Evolutionary conservation across 78 protist species (phyloP), one percentile per base, ranked within the genome.

Genomic region (Chrysochromulina tobinii): DNA sequence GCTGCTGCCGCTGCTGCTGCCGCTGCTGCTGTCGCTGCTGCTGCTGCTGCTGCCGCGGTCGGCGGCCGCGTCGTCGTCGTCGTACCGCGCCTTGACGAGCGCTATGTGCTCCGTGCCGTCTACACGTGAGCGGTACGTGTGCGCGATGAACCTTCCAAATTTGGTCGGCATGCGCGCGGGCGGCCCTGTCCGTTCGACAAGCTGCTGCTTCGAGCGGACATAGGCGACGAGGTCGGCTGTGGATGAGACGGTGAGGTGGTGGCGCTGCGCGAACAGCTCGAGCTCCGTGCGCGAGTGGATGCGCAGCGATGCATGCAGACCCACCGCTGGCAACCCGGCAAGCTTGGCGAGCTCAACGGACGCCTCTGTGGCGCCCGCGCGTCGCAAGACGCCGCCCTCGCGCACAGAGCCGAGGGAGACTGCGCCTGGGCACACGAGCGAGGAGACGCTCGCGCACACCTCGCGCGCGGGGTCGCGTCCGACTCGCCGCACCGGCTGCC

Each of bases 331-430:
- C 27, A 75, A n/a, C 57, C 83, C 83, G 54, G 58, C 57, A 59
- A 75, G 18, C 4, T 57, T 9, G 58, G 58, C 54, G 58, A 75
- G 83, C 57, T 75, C 83, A 50, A 75, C 57, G 12, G 21, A 54
- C 3, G 83, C 83, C 83, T 75, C 83, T 1, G 59, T 75, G 11
- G 27, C 83, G 6, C 83, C 83, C 58, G 83, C 83, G 23, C 83
- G 83, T 1, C 57, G 83, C 57, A 75, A 57, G 23, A 75, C 83
- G 83, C 83, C 83, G 15, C 83, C 83, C 83, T 75, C 57, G 15
- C 83, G 55, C 23, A 21, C 51, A 57, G 58, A 18, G 58, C 14
- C 4, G 83, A 75, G 12, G 14, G 83, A n/a, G 25, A 75, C 25
- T 5, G 83, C 83, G 25, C 83, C 83, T 3, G 83, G 58, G 57